phyloP scores from a whole-genome alignment of 768 basidiomycete species.

The Leccinum imitatum region DNA sequence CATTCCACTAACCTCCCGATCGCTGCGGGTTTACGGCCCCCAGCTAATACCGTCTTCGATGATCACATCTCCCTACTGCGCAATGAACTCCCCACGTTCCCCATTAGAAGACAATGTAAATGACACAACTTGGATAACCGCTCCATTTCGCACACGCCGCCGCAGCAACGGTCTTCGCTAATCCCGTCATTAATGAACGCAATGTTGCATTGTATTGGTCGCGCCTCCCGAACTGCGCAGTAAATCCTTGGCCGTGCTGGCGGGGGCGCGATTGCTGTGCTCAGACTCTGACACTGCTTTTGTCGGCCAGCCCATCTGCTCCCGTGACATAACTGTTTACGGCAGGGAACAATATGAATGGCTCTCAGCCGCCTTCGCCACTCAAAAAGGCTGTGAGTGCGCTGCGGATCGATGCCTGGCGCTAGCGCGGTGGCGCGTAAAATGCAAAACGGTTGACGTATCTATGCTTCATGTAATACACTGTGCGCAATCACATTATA shows the following conservation, averaged over 20 bases:
- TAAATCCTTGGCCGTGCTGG: not conserved
- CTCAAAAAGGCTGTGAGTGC: constrained; percentile 15
- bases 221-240: constrained; percentile 14
- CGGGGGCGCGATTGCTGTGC: constrained; percentile 17
- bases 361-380: not conserved
- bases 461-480: not conserved
- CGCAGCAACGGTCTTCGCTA: not conserved
- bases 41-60: not conserved
- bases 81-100: not conserved
- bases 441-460: not conserved
- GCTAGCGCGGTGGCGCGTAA: not conserved
- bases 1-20: not conserved
- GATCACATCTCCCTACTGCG: not conserved
- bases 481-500: constrained; percentile 6
- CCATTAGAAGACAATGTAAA: not conserved
- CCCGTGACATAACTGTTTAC: constrained; percentile 10
- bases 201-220: not conserved
- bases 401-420: not conserved
- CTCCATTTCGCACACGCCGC: not conserved
- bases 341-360: constrained; percentile 5
- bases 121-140: not conserved
- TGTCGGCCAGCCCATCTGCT: not conserved
- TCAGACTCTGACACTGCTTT: not conserved
- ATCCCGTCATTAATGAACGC: not conserved
- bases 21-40: not conserved